Conservation (phyloP, 75 land plant species). For the Sequoiadendron giganteum region DNA sequence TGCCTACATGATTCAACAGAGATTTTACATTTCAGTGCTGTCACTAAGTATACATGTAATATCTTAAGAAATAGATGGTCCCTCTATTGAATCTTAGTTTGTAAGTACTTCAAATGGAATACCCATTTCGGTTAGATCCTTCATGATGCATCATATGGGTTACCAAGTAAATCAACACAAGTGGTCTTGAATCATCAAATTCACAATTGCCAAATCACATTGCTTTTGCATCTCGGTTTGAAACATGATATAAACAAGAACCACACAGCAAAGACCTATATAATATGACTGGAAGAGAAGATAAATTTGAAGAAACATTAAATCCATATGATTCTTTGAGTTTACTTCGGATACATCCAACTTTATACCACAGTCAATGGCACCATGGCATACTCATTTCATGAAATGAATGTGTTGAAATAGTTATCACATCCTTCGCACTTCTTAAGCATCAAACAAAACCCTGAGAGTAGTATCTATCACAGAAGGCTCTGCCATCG, state of each 20-base stretch:
- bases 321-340: not conserved
- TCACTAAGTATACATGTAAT: not conserved
- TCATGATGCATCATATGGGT: not conserved
- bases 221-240: not conserved
- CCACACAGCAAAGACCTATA: not conserved
- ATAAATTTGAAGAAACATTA: not conserved
- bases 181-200: not conserved
- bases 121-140: not conserved
- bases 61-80: not conserved
- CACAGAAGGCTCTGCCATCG: constrained; percentile 90
- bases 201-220: not conserved
- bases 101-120: not conserved
- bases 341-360: not conserved
- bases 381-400: not conserved
- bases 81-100: not conserved
- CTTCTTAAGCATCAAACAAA: not conserved
- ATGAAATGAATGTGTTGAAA: not conserved
- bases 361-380: not conserved
- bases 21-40: not conserved
- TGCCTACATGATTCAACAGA: too few relatives aligned
- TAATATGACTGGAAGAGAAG: not conserved
- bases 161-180: not conserved
- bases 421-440: not conserved
- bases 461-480: constrained; percentile 66
- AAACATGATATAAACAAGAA: not conserved